phyloP scores from a whole-genome alignment of 352 stramenopile genomes.

The Pilasporangium apinafurcum region DNA sequence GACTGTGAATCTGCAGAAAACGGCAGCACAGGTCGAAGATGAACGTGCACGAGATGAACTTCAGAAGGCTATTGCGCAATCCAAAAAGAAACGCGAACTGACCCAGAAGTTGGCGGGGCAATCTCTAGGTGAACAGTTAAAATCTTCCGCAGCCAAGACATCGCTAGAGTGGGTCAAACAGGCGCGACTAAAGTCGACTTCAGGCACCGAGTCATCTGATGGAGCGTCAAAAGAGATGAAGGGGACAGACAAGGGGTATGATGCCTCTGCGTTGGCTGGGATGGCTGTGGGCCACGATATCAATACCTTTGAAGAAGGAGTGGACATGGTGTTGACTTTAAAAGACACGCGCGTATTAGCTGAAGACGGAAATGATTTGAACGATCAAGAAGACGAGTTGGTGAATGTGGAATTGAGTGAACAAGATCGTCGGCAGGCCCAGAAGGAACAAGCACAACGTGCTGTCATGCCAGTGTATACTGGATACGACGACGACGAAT shows the following conservation, averaged over 20 bases:
- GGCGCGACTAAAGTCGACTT: slow-evolving; percentile 14
- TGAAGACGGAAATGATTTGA: slow-evolving; percentile 75
- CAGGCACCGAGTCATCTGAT: too few relatives aligned
- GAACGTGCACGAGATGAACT: slow-evolving; percentile 42
- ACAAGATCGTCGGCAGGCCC: slow-evolving; percentile 37
- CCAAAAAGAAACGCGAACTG: slow-evolving; percentile 61
- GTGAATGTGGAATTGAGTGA: slow-evolving; percentile 84
- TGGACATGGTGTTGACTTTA: slow-evolving; percentile 93
- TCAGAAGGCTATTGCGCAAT: slow-evolving; percentile 54
- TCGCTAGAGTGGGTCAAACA: slow-evolving; percentile 77
- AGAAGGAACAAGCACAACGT: slow-evolving; percentile 35
- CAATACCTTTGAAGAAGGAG: slow-evolving; percentile 84
- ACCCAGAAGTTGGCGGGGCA: slow-evolving; percentile 61
- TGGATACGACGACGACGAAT: slow-evolving; percentile 96
- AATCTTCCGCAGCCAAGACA: slow-evolving; percentile 15
- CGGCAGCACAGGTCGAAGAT: slow-evolving; percentile 34
- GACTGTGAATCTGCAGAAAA: slow-evolving; percentile 68
- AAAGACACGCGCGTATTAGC: slow-evolving; percentile 87
- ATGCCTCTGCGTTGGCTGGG: slow-evolving; percentile 67
- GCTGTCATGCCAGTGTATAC: slow-evolving; percentile 85
- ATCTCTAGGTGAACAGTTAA: slow-evolving; percentile 70
- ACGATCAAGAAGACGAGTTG: slow-evolving; percentile 73
- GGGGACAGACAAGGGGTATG: slow-evolving; percentile 31
- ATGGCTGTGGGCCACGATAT: slow-evolving; percentile 89
- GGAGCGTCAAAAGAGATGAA: slow-evolving; percentile 4